phyloP scores from a whole-genome alignment of 2,329 filamentous ascomycete species.

The Xylaria sp. region DNA sequence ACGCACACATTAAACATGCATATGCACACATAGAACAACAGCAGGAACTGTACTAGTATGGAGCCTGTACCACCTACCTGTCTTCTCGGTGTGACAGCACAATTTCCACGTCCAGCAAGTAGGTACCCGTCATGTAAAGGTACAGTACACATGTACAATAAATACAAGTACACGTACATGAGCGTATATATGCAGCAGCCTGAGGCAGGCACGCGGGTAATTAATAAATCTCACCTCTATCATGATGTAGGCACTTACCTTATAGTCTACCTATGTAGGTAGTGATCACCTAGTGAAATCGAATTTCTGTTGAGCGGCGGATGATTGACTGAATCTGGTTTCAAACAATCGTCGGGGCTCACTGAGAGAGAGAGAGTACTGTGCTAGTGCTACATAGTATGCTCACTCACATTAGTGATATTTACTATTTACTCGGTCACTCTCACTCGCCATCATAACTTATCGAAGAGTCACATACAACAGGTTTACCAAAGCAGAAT shows the following conservation, averaged over 20 bases:
- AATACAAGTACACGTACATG: not conserved
- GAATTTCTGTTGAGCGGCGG: not conserved
- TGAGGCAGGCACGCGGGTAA: too few relatives aligned
- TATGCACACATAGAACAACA: not conserved
- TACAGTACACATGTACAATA: too few relatives aligned
- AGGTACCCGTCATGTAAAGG: too few relatives aligned
- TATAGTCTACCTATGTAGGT: too few relatives aligned
- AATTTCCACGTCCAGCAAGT: conserved; percentile 7
- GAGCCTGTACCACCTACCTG: conserved; percentile 1
- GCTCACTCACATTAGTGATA: too few relatives aligned
- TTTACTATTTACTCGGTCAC: too few relatives aligned
- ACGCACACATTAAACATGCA: conserved; percentile 16
- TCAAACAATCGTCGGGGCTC: not conserved
- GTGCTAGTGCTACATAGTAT: not conserved
- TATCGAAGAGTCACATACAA: not conserved
- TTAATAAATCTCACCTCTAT: too few relatives aligned
- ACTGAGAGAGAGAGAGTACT: not conserved
- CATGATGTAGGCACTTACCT: too few relatives aligned
- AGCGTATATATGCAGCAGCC: not conserved
- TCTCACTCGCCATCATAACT: not conserved
- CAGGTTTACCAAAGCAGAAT: not conserved
- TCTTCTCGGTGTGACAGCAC: not conserved
- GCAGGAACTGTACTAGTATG: not conserved
- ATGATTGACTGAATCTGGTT: not conserved
- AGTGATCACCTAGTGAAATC: not conserved